phyloP scores from a whole-genome alignment of 192 early-diverging fungal species.

The Coemansia sp. region DNA sequence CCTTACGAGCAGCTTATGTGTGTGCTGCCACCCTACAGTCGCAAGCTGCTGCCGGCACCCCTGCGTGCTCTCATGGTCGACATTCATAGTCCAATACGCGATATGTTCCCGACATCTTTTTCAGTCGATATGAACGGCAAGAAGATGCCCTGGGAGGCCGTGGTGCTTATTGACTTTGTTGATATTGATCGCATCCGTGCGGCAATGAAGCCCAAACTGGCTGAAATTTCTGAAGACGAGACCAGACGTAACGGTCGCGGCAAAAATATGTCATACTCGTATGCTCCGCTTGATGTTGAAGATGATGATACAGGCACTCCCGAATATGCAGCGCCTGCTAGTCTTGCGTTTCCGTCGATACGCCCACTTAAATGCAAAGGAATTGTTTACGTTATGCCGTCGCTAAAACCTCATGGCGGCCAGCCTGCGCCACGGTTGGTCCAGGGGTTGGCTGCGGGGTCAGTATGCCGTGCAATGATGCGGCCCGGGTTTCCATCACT shows the following conservation, averaged over 20 bases:
- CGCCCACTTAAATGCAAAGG: slow-evolving; percentile 56
- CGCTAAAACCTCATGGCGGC: slow-evolving; percentile 42
- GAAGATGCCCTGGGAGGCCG: slow-evolving; percentile 96
- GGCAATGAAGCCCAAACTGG: slow-evolving; percentile 73
- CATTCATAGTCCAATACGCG: slow-evolving; percentile 82
- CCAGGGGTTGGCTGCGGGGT: slow-evolving; percentile 65
- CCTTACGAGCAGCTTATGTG: slow-evolving; percentile 99
- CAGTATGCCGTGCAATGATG: slow-evolving; percentile 59
- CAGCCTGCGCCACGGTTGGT: slow-evolving; percentile 37
- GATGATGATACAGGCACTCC: slow-evolving; percentile 29
- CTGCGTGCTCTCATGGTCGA: slow-evolving; percentile 87
- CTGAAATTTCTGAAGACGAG: slow-evolving; percentile 61
- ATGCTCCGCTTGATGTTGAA: slow-evolving; percentile 32
- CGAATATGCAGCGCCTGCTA: slow-evolving; percentile 62
- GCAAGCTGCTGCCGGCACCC: slow-evolving; percentile 75
- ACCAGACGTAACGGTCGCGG: slow-evolving; percentile 59
- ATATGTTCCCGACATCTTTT: slow-evolving; percentile 92
- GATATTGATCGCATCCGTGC: slow-evolving; percentile 80
- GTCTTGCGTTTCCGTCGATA: slow-evolving; percentile 70
- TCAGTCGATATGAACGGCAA: slow-evolving; percentile 97
- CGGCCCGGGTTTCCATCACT: slow-evolving; percentile 89
- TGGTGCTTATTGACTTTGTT: slow-evolving; percentile 98
- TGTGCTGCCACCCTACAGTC: slow-evolving; percentile 86
- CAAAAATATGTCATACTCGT: slow-evolving; percentile 66
- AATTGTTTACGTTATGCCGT: slow-evolving; percentile 61